Percentiles rank a stretch among this genome's conserved stretches.
These are phyloP conservation scores for Acanthamoeba divionensis DNA, from an alignment of 208 protist genomes.

Conservation along the genomic window DNA sequence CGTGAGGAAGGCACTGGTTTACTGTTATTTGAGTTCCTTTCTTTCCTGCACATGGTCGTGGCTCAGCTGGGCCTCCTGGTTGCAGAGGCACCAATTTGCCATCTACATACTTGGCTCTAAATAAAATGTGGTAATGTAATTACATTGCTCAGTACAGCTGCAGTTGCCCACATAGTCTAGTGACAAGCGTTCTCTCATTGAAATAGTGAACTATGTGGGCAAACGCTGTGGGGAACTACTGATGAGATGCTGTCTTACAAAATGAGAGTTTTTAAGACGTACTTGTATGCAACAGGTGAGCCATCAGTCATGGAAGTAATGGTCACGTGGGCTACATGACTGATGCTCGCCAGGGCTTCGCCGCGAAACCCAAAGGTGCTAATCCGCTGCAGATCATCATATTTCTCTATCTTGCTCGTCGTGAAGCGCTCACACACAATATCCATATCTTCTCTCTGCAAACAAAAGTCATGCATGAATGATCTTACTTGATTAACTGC, in stretches of 20 bases:
- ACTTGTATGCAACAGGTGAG: slow-evolving; percentile 76
- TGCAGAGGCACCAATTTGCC: slow-evolving; percentile 68
- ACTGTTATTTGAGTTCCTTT: slow-evolving; percentile 77
- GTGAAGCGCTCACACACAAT: slow-evolving; percentile 95
- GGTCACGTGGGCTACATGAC: slow-evolving; percentile 81
- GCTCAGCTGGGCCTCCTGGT: slow-evolving; percentile 56
- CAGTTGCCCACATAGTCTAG: neutral
- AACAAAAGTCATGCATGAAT: neutral
- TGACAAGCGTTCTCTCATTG: too few relatives aligned
- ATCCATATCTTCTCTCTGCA: slow-evolving; percentile 88
- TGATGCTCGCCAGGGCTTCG: slow-evolving; percentile 86
- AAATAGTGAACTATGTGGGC: neutral
- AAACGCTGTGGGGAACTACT: slow-evolving; percentile 61
- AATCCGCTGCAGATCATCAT: slow-evolving; percentile 86
- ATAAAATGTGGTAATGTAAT: neutral
- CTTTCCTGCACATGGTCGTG: slow-evolving; percentile 78
- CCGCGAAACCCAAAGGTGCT: slow-evolving; percentile 91
- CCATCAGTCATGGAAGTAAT: slow-evolving; percentile 78
- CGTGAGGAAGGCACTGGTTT: neutral
- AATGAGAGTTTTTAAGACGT: neutral
- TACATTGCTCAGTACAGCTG: too few relatives aligned
- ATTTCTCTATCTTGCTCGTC: slow-evolving; percentile 82
- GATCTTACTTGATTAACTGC: neutral
- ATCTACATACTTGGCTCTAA: slow-evolving; percentile 75
- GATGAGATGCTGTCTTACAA: neutral